Conservation (phyloP, 106 monocot genomes). For the Acorus calamus region DNA sequence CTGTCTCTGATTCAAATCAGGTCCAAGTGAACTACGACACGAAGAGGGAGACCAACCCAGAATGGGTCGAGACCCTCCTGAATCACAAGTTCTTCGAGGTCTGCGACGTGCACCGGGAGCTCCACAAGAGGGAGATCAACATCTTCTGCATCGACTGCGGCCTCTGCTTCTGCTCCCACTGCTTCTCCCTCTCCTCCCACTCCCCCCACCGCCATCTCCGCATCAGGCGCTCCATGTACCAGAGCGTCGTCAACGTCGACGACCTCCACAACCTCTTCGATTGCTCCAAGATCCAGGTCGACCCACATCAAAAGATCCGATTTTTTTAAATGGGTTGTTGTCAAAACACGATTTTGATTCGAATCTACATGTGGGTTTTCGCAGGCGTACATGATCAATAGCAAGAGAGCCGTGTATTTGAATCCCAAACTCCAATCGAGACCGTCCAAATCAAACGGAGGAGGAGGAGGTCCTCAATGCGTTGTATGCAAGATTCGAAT, state of each 20-base stretch:
- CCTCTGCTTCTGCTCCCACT: slow-evolving; percentile 26
- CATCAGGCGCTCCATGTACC: slow-evolving; percentile 57
- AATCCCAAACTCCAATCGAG: slow-evolving; percentile 33
- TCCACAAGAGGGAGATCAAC: slow-evolving; percentile 42
- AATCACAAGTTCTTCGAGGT: slow-evolving; percentile 26
- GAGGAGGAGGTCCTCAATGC: slow-evolving; percentile 5
- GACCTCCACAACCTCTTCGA: slow-evolving; percentile 48
- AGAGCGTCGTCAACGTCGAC: slow-evolving; percentile 31
- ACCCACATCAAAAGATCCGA: background rate
- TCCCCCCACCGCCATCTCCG: slow-evolving; percentile 23
- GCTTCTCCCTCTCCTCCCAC: slow-evolving; percentile 8
- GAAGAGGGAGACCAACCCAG: background rate
- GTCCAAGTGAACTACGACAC: too few relatives aligned
- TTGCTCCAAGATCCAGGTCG: slow-evolving; percentile 47
- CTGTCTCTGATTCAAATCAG: too few relatives aligned
- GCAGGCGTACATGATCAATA: slow-evolving; percentile 42
- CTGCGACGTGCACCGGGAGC: slow-evolving; percentile 28
- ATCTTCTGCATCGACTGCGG: slow-evolving; percentile 52
- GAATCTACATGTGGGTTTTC: background rate
- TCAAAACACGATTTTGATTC: background rate
- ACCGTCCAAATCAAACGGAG: slow-evolving; percentile 4
- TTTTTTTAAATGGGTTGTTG: background rate
- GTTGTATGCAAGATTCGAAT: slow-evolving; percentile 28
- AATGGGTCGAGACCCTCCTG: slow-evolving; percentile 30
- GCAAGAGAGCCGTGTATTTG: slow-evolving; percentile 41